phyloP scores from a whole-genome alignment of 1,284 basidiomycete genomes.

The Cryptococcus sp. region DNA sequence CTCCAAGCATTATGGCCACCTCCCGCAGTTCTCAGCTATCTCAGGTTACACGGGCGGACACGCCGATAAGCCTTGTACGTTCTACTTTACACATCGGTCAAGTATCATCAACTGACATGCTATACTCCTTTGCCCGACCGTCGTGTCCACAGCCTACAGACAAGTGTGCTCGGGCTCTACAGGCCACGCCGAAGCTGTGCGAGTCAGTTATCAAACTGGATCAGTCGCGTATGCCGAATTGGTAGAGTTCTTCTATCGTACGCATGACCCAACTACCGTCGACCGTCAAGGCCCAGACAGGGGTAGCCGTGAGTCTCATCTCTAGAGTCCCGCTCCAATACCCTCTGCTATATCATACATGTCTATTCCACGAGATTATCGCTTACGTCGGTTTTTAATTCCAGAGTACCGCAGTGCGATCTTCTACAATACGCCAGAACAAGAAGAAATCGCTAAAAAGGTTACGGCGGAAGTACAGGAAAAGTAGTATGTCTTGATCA shows the following conservation, averaged over 20 bases:
- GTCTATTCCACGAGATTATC: neutral
- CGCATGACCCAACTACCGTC: slow-evolving; percentile 86
- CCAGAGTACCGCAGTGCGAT: slow-evolving; percentile 94
- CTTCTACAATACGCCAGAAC: slow-evolving; percentile 77
- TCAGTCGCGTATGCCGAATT: slow-evolving; percentile 78
- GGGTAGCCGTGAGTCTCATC: slow-evolving; percentile 68
- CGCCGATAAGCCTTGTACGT: slow-evolving; percentile 30
- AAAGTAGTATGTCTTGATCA: slow-evolving; percentile 60
- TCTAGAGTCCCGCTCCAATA: neutral
- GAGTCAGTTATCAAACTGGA: slow-evolving; percentile 79
- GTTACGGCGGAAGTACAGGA: slow-evolving; percentile 84
- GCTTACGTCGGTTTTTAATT: neutral
- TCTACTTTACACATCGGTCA: neutral
- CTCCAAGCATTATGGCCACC: slow-evolving; percentile 69
- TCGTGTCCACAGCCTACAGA: slow-evolving; percentile 59
- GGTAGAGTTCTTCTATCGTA: slow-evolving; percentile 91
- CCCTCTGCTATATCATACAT: no score
- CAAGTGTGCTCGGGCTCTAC: slow-evolving; percentile 80
- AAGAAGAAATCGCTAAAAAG: slow-evolving; percentile 70
- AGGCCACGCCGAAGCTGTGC: slow-evolving; percentile 85
- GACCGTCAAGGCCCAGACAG: slow-evolving; percentile 75
- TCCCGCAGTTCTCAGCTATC: slow-evolving; percentile 61
- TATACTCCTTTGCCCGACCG: neutral
- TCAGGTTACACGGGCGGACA: slow-evolving; percentile 83
- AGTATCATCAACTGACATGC: neutral